phyloP scores from a whole-genome alignment of 345 rosid genomes.

The Garcia nutans region DNA sequence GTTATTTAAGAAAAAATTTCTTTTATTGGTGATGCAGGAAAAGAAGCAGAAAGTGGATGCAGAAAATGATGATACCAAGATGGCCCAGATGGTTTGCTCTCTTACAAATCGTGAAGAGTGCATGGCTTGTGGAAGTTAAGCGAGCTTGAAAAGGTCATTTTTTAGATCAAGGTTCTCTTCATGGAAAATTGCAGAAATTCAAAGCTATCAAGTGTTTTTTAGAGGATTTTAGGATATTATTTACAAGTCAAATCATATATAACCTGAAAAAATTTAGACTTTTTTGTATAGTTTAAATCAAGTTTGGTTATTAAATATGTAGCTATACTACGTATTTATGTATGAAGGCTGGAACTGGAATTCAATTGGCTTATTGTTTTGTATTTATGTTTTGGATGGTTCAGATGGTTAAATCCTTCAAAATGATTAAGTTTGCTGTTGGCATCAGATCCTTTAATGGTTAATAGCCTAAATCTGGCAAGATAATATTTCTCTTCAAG shows the following conservation, averaged over 20 bases:
- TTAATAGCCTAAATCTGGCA: too few species aligned
- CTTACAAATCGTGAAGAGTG: constrained; percentile 81
- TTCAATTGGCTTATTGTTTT: neutral
- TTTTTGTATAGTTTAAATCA: neutral
- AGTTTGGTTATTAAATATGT: neutral
- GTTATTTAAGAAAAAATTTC: neutral
- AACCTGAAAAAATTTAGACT: neutral
- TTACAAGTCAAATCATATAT: neutral
- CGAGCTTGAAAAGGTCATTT: neutral
- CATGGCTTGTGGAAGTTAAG: constrained; percentile 77
- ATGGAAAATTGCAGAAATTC: neutral
- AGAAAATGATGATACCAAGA: constrained; percentile 54
- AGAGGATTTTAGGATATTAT: neutral
- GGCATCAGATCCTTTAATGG: too few species aligned
- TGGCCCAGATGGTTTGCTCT: constrained; percentile 90
- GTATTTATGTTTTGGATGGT: too few species aligned
- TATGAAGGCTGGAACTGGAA: neutral
- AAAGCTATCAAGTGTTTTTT: neutral
- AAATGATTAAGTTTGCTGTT: too few species aligned
- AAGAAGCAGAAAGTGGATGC: constrained; percentile 27
- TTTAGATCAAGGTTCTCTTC: too few species aligned
- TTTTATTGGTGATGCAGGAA: constrained; percentile 34
- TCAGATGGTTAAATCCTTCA: too few species aligned
- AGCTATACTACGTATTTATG: neutral
- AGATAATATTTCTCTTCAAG: too few species aligned